These are phyloP conservation scores for Skeletonema grethae DNA, from an alignment of 108 stramenopile species.

Conservation along the genomic window DNA sequence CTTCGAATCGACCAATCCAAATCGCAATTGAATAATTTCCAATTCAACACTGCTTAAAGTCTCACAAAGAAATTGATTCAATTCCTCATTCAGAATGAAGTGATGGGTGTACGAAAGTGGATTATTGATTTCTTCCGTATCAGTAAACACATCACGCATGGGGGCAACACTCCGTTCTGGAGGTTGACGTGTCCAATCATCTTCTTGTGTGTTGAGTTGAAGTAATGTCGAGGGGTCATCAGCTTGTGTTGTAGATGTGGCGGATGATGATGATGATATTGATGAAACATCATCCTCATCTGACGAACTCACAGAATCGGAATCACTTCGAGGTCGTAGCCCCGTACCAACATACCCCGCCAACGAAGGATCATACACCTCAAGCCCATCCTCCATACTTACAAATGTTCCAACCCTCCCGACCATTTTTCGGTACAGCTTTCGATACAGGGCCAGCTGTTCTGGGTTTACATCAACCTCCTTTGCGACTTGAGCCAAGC, in stretches of 20 bases:
- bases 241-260: background rate
- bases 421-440: slow-evolving; percentile 22
- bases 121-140: slow-evolving; percentile 46
- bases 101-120: slow-evolving; percentile 51
- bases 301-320: background rate
- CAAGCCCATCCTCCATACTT: slow-evolving; percentile 28
- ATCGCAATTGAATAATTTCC: slow-evolving; percentile 61
- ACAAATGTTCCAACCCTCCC: slow-evolving; percentile 10
- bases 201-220: slow-evolving; percentile 48
- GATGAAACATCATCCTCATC: background rate
- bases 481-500: slow-evolving; percentile 21
- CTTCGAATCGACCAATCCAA: slow-evolving; percentile 52
- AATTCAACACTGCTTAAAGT: slow-evolving; percentile 48
- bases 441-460: slow-evolving; percentile 30
- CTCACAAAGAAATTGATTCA: slow-evolving; percentile 54
- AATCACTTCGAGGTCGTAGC: background rate
- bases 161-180: slow-evolving; percentile 58
- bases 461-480: slow-evolving; percentile 12
- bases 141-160: slow-evolving; percentile 53
- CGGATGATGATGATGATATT: background rate
- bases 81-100: slow-evolving; percentile 44
- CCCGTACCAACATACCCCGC: slow-evolving; percentile 12
- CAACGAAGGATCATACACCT: slow-evolving; percentile 25
- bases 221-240: slow-evolving; percentile 14
- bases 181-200: slow-evolving; percentile 54